Base-by-base conservation (phyloP, 371 early-diverging fungal genomes). In the Haplosporangium sp. region DNA sequence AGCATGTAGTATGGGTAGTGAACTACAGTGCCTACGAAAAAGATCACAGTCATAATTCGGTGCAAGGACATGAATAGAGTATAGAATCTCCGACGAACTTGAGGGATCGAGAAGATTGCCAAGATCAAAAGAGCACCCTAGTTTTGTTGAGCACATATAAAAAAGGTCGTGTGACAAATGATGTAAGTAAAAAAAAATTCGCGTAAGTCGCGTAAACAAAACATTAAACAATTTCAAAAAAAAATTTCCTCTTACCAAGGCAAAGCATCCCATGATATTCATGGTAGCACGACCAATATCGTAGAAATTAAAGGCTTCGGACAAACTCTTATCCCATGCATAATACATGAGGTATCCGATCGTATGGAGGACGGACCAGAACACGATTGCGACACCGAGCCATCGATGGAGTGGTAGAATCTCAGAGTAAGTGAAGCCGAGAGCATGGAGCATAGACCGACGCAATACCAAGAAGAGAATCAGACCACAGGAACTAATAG, bases 331-430 rank as follows among this genome's bases (percentile, higher is more conserved):
- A 34, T 67, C 69, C 53, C 58, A 48, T 0, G 38, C 65, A 44
- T 71, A 74, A 62, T 61, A 79, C 65, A 62, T 74, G 57, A 71
- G 13, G 60, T 81, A 74, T 15, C 72, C 72, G 40, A 52, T 20
- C 8, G 75, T 74, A 52, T 81, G 81, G 53, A 81, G 34, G 44
- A 65, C 45, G 8, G 71, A 63, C 81, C 81, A 81, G 45, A 66
- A 40, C 9, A 74, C 68, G 40, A 81, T 71, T 10, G 63, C 71
- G 15, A 71, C 74, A 20, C 81, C 81, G 37, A 81, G 59, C 75
- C 81, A 74, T 71, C 81, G 67, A 55, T 81, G 81, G n/a, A 81
- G 56, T 11, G 81, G 81, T 10, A 81, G 45, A n/a, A 81, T 71
- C 42, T 81, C 81, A 2, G 81, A 37, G 44, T 81, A 81, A 17